Base-by-base conservation (phyloP, 1,284 basidiomycete genomes). In the Coniferiporia weirii region DNA sequence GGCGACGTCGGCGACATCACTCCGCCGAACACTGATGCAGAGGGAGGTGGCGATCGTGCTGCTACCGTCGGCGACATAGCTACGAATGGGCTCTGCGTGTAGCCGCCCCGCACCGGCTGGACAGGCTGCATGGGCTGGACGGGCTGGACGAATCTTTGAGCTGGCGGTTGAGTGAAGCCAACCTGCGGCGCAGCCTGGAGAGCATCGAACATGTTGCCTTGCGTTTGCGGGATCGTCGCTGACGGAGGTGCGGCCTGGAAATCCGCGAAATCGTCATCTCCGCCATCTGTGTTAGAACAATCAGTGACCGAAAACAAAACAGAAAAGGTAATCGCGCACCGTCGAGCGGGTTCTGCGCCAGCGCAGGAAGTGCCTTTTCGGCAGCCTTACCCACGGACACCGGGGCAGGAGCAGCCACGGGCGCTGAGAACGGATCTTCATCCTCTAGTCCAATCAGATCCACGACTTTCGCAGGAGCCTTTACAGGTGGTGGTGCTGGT, bases 201-300 rank as follows among this genome's bases (percentile, higher is more conserved):
- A 32, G 58, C 58, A 45, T 68, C 65, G 57, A 67, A 61, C 57
- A 64, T 60, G 57, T 62, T 63, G 12, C 71, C 61, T 17, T 71
- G 27, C 27, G 27, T 27, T 48, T 0, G 71, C 63, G 8, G 67
- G 65, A 71, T 47, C 1, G 68, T 66, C 1, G 74, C 65, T 2
- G 75, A 69, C 0, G 82, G 72, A 1, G 89, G 87, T 1, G 92
- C 91, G 54, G 82, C 83, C 74, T 95, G 88, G 79, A 96, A 97
- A 71, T 95, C 94, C 63, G 86, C 89, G 70, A 97, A 96, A 62
- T 97, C 94, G 66, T 96, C 94, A 69, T 89, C 87, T 44, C 64
- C 67, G 40, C 22, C 12, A 57, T 17, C 15, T 22, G 44, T 12
- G 57, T 38, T 10, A 49, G 9, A 3, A 17, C 45, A 36, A 55